These are phyloP conservation scores for Debaryomyces coudertii DNA, from an alignment of 1,139 yeast genomes.

Conservation along the genomic window DNA sequence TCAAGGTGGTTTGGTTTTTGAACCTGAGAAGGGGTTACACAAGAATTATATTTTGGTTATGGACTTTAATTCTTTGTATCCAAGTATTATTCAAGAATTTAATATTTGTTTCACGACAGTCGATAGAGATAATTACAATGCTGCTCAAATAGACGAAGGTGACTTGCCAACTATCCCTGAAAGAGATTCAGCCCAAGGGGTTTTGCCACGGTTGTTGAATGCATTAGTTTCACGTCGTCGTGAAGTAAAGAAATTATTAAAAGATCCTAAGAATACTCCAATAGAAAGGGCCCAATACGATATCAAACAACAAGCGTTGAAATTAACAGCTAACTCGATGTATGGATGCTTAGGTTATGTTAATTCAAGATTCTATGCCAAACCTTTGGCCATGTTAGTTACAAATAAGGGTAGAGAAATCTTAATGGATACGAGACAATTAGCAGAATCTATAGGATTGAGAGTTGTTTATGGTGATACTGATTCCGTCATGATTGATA, in stretches of 20 bases:
- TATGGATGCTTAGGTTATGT: slow-evolving; percentile 97
- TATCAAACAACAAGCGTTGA: slow-evolving; percentile 93
- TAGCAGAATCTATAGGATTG: slow-evolving; percentile 83
- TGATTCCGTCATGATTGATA: slow-evolving; percentile 98
- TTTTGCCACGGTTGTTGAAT: slow-evolving; percentile 80
- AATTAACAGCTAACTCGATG: slow-evolving; percentile 98
- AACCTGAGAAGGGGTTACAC: slow-evolving; percentile 94
- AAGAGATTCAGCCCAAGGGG: slow-evolving; percentile 65
- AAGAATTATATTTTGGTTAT: slow-evolving; percentile 87
- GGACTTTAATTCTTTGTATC: slow-evolving; percentile 98
- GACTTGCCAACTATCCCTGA: slow-evolving; percentile 76
- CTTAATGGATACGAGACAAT: slow-evolving; percentile 86
- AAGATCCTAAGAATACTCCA: slow-evolving; percentile 66
- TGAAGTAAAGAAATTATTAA: slow-evolving; percentile 85
- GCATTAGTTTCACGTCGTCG: slow-evolving; percentile 89
- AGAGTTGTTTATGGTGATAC: slow-evolving; percentile 98
- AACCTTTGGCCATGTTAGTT: slow-evolving; percentile 93
- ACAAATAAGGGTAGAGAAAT: slow-evolving; percentile 96
- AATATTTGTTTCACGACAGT: slow-evolving; percentile 98
- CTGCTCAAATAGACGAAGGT: slow-evolving; percentile 56
- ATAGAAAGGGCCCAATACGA: slow-evolving; percentile 81
- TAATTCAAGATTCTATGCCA: slow-evolving; percentile 91
- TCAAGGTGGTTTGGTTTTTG: slow-evolving; percentile 97
- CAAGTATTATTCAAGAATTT: slow-evolving; percentile 95
- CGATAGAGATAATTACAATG: slow-evolving; percentile 59